A percentile compares a stretch with the other conserved stretches of the same genome.
Evolutionary conservation across 2,329 filamentous ascomycete genomes (phyloP).

Genomic region (Alternaria longipes): DNA sequence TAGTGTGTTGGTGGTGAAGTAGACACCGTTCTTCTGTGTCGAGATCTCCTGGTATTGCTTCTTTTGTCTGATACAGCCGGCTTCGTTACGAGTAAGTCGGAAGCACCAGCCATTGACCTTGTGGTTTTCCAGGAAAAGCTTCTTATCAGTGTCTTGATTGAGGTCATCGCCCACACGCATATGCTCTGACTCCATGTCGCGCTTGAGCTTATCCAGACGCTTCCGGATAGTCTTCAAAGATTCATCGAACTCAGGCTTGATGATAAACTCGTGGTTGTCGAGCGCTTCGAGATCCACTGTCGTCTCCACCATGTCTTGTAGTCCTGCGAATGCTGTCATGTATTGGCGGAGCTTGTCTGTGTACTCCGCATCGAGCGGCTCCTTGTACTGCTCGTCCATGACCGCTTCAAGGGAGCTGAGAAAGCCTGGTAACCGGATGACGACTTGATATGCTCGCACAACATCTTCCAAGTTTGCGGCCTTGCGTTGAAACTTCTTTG

Average conservation of each 20-base stretch:
- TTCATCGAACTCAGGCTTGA: constrained; percentile 98
- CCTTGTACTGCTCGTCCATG: constrained; percentile 93
- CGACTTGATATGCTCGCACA: constrained; percentile 91
- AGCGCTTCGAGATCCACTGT: constrained; percentile 95
- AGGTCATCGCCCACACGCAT: constrained; percentile 79
- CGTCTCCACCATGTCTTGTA: constrained; percentile 98
- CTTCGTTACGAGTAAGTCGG: constrained; percentile 88
- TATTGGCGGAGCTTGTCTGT: constrained; percentile 80
- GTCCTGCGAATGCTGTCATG: constrained; percentile 79
- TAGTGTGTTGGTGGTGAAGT: constrained; percentile 89
- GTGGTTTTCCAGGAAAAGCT: constrained; percentile 97
- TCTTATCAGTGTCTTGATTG: constrained; percentile 94
- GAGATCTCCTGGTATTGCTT: constrained; percentile 91
- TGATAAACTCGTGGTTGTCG: constrained; percentile 97
- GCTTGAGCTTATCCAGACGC: constrained; percentile 84
- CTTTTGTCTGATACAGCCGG: constrained; percentile 92
- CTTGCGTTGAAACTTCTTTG: constrained; percentile 93
- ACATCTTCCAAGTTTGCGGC: constrained; percentile 95
- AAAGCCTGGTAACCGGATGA: constrained; percentile 90
- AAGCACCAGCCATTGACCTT: constrained; percentile 97
- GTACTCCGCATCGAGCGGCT: constrained; percentile 85
- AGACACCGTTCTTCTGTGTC: constrained; percentile 98
- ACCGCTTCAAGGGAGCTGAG: constrained; percentile 88
- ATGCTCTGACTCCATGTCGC: constrained; percentile 86
- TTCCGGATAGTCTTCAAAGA: constrained; percentile 85